Conservation (phyloP, 352 stramenopile genomes). For the Phytopythium helicoides region DNA sequence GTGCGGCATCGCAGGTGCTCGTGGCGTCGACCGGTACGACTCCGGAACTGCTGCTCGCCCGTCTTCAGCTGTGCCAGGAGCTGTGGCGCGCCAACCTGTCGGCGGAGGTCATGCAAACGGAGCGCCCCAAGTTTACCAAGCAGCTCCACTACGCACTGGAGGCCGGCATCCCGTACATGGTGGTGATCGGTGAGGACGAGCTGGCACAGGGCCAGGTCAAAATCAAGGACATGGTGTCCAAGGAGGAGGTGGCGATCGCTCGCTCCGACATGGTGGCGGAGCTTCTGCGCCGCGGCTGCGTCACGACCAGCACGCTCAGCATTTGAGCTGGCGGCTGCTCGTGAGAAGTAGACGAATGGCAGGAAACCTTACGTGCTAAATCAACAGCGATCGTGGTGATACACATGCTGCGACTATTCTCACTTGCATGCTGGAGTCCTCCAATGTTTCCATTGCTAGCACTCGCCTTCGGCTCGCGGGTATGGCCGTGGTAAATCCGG, state of each 20-base stretch:
- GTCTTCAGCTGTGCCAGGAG: constrained; percentile 77
- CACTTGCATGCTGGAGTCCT: too few relatives aligned
- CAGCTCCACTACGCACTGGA: constrained; percentile 96
- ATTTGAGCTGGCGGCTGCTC: constrained; percentile 28
- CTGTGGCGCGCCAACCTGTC: constrained; percentile 92
- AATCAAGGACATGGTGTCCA: constrained; percentile 95
- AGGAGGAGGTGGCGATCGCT: constrained; percentile 86
- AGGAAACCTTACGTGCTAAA: too few relatives aligned
- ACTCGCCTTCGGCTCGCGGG: too few relatives aligned
- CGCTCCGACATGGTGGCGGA: constrained; percentile 75
- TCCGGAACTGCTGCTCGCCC: constrained; percentile 40
- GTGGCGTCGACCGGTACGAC: constrained; percentile 89
- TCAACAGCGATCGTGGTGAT: not conserved
- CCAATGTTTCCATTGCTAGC: too few relatives aligned
- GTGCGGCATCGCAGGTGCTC: constrained; percentile 86
- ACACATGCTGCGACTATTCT: too few relatives aligned
- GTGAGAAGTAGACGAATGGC: too few relatives aligned
- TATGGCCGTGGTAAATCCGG: too few relatives aligned
- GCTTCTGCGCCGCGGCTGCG: constrained; percentile 65
- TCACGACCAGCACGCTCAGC: constrained; percentile 66
- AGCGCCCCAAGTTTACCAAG: constrained; percentile 98
- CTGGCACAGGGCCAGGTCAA: constrained; percentile 93
- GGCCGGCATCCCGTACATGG: constrained; percentile 95
- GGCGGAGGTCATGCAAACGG: constrained; percentile 94
- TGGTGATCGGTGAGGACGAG: constrained; percentile 97